Evolutionary conservation across 495 filamentous ascomycete genomes (phyloP).

Genomic region (Talaromyces ruber): DNA sequence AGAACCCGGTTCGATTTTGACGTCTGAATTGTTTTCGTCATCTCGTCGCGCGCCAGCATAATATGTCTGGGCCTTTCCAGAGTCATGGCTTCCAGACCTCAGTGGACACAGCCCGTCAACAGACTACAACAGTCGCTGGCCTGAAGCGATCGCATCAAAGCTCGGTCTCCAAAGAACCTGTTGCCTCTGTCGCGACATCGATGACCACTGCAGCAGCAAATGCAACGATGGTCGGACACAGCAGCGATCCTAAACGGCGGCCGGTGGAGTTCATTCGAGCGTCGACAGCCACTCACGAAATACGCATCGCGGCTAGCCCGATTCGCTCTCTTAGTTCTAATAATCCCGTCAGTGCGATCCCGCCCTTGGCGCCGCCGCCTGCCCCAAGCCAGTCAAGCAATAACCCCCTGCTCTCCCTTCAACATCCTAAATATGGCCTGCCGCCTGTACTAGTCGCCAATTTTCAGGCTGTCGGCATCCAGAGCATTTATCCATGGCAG

Average conservation of each 20-base stretch:
- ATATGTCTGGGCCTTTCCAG: constrained; percentile 22
- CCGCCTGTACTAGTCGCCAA: constrained; percentile 53
- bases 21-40: not conserved
- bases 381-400: not conserved
- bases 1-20: not conserved
- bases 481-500: constrained; percentile 73
- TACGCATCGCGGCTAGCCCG: constrained; percentile 3
- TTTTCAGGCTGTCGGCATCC: constrained; percentile 55
- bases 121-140: constrained; percentile 28
- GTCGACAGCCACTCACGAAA: constrained; percentile 15
- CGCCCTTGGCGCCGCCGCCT: not conserved
- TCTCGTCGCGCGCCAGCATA: constrained; percentile 5
- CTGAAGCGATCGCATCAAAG: constrained; percentile 25
- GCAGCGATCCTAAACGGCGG: constrained; percentile 8
- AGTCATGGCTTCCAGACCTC: constrained; percentile 38
- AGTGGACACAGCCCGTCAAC: constrained; percentile 34
- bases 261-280: constrained; percentile 18
- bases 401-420: constrained; percentile 47
- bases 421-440: constrained; percentile 58
- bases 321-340: not conserved
- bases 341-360: not conserved
- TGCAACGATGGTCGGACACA: not conserved
- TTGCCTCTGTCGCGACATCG: not conserved
- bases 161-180: not conserved
- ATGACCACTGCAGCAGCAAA: not conserved